Evolutionary conservation across 2,329 filamentous ascomycete genomes (phyloP).

Genomic region (Herpotrichia juniperi): DNA sequence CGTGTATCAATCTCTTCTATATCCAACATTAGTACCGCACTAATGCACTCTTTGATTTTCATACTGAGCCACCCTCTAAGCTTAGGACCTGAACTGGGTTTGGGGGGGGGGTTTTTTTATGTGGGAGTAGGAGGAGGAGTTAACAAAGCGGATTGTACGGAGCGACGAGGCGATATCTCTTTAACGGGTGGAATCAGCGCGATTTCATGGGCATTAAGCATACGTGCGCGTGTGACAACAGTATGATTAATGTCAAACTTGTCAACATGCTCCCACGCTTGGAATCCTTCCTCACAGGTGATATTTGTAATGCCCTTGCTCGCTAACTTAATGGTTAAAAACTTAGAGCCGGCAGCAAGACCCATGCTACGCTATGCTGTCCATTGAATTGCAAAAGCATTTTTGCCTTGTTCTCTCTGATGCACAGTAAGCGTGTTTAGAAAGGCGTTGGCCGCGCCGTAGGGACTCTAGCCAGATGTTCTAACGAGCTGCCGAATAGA

Average conservation of each 20-base stretch:
- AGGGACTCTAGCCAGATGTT: conserved; percentile 28
- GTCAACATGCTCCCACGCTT: conserved; percentile 48
- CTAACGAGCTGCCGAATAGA: conserved; percentile 32
- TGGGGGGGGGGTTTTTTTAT: no score
- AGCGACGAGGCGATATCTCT: conserved; percentile 21
- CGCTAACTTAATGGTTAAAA: conserved; percentile 49
- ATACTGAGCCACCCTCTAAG: conserved; percentile 35
- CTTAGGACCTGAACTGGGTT: conserved; percentile 26
- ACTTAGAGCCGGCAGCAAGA: conserved; percentile 45
- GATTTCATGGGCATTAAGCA: conserved; percentile 41
- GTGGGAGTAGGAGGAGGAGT: neutral
- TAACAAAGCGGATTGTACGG: conserved; percentile 1
- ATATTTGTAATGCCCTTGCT: conserved; percentile 53
- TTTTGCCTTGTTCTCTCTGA: conserved; percentile 44
- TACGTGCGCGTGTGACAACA: conserved; percentile 43
- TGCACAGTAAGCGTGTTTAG: conserved; percentile 33
- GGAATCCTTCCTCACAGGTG: conserved; percentile 49
- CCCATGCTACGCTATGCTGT: conserved; percentile 52
- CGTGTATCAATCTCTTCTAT: conserved; percentile 42
- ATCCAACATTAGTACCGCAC: conserved; percentile 36
- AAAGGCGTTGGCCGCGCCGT: conserved; percentile 38
- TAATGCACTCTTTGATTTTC: conserved; percentile 43
- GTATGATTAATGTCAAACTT: conserved; percentile 46
- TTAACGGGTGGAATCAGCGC: conserved; percentile 19
- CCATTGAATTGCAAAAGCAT: conserved; percentile 51